phyloP scores from a whole-genome alignment of 2,329 filamentous ascomycete species.

The Penicillium sp. region DNA sequence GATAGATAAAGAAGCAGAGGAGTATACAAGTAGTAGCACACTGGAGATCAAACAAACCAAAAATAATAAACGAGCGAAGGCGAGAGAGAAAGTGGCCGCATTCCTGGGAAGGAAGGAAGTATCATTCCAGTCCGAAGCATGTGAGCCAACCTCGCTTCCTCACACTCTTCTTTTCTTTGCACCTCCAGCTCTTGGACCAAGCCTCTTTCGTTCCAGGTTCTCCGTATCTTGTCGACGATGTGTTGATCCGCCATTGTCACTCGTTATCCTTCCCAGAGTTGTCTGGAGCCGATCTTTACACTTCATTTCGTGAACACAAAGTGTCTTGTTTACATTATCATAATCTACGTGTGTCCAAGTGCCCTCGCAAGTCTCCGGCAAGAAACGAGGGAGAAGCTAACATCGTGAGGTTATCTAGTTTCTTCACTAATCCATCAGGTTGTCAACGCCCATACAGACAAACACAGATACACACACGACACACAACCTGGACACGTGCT shows the following conservation, averaged over 20 bases:
- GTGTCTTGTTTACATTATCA: not conserved
- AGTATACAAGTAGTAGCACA: no score
- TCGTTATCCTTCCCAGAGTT: conserved; percentile 4
- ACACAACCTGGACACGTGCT: not conserved
- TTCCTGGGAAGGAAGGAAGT: conserved; percentile 6
- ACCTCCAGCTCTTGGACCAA: not conserved
- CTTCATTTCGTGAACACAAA: not conserved
- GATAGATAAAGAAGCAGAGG: no score
- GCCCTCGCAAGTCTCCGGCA: no score
- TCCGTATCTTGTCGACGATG: not conserved
- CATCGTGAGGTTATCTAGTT: conserved; percentile 2
- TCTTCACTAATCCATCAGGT: not conserved
- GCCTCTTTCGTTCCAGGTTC: not conserved
- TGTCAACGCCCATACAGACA: not conserved
- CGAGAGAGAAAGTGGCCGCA: not conserved
- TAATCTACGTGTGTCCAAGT: no score
- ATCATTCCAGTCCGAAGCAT: conserved; percentile 7
- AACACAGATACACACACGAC: no score
- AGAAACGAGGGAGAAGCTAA: no score
- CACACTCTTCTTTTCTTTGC: not conserved
- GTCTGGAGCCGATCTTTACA: conserved; percentile 21
- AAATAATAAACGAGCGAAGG: not conserved
- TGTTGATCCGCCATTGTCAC: conserved; percentile 7
- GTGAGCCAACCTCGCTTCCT: not conserved
- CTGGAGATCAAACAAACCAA: not conserved